Conservation (phyloP, 225 moss, liverwort and hornwort species). For the Sphagnum contortum region DNA sequence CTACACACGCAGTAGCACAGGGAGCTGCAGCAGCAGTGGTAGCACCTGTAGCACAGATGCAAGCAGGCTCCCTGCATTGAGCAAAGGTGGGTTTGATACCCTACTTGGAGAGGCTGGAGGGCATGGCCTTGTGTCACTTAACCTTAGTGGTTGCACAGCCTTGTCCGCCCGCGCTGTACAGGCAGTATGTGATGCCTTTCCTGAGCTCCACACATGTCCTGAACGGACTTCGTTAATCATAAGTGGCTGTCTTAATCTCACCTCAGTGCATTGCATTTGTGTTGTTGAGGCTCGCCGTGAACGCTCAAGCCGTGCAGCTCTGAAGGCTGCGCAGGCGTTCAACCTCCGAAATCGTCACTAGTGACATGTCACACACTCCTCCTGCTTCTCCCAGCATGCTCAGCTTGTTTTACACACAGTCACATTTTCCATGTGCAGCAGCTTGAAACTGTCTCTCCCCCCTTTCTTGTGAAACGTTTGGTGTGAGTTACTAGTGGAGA, state of each 20-base stretch:
- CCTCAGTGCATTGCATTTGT: slow-evolving; percentile 90
- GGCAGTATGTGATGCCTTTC: slow-evolving; percentile 89
- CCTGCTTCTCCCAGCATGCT: too few species aligned
- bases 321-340: slow-evolving; percentile 25
- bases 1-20: slow-evolving; percentile 44
- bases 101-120: slow-evolving; percentile 58
- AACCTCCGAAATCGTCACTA: slow-evolving; percentile 25
- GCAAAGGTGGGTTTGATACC: slow-evolving; percentile 62
- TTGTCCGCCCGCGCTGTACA: slow-evolving; percentile 86
- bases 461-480: too few species aligned
- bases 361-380: slow-evolving; percentile 10
- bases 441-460: too few species aligned
- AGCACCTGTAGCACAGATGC: slow-evolving; percentile 66
- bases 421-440: too few species aligned
- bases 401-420: too few species aligned
- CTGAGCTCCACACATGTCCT: slow-evolving; percentile 90
- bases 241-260: slow-evolving; percentile 98
- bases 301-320: slow-evolving; percentile 52
- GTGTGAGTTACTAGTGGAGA: too few species aligned
- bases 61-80: slow-evolving; percentile 36
- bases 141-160: slow-evolving; percentile 87
- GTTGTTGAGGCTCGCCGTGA: slow-evolving; percentile 79
- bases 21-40: slow-evolving; percentile 50
- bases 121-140: slow-evolving; percentile 78
- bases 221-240: slow-evolving; percentile 81